Base-by-base conservation (phyloP, 2,329 filamentous ascomycete species). In the Colletotrichum gigasporum region DNA sequence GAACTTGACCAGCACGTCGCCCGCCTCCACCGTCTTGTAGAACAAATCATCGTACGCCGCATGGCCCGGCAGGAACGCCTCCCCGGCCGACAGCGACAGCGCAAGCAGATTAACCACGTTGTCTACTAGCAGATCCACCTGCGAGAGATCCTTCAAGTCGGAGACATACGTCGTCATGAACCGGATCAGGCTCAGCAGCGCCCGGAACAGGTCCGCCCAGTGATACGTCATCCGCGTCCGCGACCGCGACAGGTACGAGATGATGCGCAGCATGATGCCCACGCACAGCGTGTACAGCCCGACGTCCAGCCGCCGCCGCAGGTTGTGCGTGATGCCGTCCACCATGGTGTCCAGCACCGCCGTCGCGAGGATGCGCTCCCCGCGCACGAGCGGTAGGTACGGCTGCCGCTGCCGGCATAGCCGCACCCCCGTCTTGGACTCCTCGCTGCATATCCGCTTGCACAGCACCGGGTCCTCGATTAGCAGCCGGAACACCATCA, bases 11-110 rank as follows among this genome's bases (percentile, higher is more conserved):
- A 98, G 85, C 11, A 93, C 86, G 50, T 97, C 93, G 10, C 94
- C 93, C 2, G 91, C 92, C 78, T 99, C 96, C 24, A 98, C 94
- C 2, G 98, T 87, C 79, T 99, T 99, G 86, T 99, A 99, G 80
- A 99, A 98, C 0, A 99, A 84, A 73, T 99, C 96, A 71, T 99
- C 96, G 76, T 98, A 98, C 2, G 93, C 90, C 16, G 91, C 87
- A 1, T 94, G 90, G 28, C 92, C 92, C 0, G 95, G 96, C 7
- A 99, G 84, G 78, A 99, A 98, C 2, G 91, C 90, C 75, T 98
- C 96, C 6, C 96, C 96, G 2, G 89, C 88, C 2, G 92, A 96
- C 7, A 99, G 83, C 2, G 93, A 92, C 37, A 97, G 85, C 1
- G 93, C 93, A 37, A 97, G 83, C 5, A 97, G 82, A 72, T 96